Percentiles rank a stretch among this genome's conserved stretches.
Evolutionary conservation across 2,329 filamentous ascomycete species (phyloP).

Genomic region (Hymenoscyphus fructigenus): DNA sequence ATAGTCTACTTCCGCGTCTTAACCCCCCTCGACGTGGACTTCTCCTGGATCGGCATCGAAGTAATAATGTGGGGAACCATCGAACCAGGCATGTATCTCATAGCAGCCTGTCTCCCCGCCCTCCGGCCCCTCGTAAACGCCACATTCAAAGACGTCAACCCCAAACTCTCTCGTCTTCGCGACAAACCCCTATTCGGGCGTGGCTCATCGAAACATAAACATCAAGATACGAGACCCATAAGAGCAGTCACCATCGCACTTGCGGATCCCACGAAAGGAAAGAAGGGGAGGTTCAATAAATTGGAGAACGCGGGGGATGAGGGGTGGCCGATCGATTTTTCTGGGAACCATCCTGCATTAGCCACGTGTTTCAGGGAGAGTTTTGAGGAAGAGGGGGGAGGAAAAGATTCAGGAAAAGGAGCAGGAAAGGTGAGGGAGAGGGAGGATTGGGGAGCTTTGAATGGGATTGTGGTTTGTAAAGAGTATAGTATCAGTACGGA

Average conservation of each 20-base stretch:
- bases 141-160: constrained; percentile 8
- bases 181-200: background rate
- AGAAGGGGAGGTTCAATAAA: background rate
- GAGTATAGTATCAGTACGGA: constrained; percentile 8
- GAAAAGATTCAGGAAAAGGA: background rate
- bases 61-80: constrained; percentile 29
- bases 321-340: background rate
- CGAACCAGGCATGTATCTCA: constrained; percentile 25
- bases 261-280: background rate
- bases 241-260: background rate
- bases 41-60: constrained; percentile 19
- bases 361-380: constrained; percentile 7
- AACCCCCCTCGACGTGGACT: background rate
- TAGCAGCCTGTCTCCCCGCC: constrained; percentile 28
- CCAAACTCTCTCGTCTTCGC: background rate
- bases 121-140: constrained; percentile 24
- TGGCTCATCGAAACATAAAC: background rate
- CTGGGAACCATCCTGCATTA: background rate
- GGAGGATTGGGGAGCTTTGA: background rate
- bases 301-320: background rate
- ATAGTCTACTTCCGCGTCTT: background rate
- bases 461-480: constrained; percentile 10
- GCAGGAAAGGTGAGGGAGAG: too few species aligned
- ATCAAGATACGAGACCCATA: background rate
- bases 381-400: background rate